phyloP scores from a whole-genome alignment of 148 eudicot genomes.

The Nepenthes mirabilis region DNA sequence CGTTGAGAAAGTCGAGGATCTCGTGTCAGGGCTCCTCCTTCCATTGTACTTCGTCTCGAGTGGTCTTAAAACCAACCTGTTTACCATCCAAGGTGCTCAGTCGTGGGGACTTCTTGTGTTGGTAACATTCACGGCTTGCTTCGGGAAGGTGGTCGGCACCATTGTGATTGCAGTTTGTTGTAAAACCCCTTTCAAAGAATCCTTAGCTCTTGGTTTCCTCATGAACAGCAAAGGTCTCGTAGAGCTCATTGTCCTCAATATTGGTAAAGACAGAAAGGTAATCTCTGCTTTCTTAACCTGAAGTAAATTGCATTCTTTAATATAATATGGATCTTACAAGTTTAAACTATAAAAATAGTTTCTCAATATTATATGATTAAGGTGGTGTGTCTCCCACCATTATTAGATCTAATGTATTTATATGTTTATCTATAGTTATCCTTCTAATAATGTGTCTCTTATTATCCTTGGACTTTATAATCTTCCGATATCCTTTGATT shows the following conservation, averaged over 20 bases:
- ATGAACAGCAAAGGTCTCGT: constrained; percentile 83
- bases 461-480: no score
- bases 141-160: constrained; percentile 71
- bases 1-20: constrained; percentile 81
- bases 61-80: constrained; percentile 68
- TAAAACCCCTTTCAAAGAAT: constrained; percentile 44
- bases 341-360: neutral
- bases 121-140: constrained; percentile 61
- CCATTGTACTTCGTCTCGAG: constrained; percentile 81
- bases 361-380: no score
- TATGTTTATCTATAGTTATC: neutral
- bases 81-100: constrained; percentile 59
- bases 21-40: constrained; percentile 69
- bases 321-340: neutral
- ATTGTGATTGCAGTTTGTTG: constrained; percentile 37
- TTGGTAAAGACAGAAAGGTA: constrained; percentile 81
- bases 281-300: neutral
- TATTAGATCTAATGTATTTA: no score
- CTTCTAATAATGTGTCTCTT: no score
- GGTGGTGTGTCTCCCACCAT: no score
- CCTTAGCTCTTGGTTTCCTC: constrained; percentile 53
- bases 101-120: constrained; percentile 77
- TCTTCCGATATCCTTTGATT: no score
- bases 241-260: constrained; percentile 74
- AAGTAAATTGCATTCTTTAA: neutral